Evolutionary conservation across 352 stramenopile genomes (phyloP).

Genomic region (Phytophthora hybrid): DNA sequence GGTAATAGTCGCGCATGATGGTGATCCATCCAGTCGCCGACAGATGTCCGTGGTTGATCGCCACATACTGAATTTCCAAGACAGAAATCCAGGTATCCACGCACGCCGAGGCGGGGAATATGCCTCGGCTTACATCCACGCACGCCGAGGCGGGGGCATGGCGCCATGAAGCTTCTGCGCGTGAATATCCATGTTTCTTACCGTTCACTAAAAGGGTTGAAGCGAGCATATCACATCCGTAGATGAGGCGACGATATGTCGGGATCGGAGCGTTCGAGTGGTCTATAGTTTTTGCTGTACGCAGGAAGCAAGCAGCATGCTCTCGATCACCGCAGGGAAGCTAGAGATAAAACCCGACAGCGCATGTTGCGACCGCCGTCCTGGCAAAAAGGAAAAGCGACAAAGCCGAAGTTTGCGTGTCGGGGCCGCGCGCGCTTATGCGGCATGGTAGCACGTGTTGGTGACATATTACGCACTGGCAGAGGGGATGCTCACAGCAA

Average conservation of each 20-base stretch:
- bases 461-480: neutral
- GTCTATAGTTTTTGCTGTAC: conserved; percentile 7
- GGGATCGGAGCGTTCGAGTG: conserved; percentile 1
- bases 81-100: neutral
- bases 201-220: conserved; percentile 2
- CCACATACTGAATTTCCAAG: neutral
- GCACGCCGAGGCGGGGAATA: neutral
- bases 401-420: neutral
- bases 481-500: neutral
- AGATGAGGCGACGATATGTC: conserved; percentile 28
- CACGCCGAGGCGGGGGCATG: neutral
- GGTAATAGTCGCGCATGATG: conserved; percentile 5
- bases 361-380: neutral
- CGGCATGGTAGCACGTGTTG: neutral
- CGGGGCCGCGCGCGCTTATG: neutral
- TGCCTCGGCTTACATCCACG: neutral
- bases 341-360: neutral
- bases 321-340: neutral
- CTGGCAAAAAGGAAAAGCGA: neutral
- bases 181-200: neutral
- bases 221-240: conserved; percentile 18
- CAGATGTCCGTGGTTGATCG: neutral
- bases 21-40: neutral
- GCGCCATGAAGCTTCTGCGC: conserved; percentile 8
- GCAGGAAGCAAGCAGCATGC: neutral